Conservation (phyloP, 2,329 filamentous ascomycete genomes). For the Myriosclerotinia curreyana region DNA sequence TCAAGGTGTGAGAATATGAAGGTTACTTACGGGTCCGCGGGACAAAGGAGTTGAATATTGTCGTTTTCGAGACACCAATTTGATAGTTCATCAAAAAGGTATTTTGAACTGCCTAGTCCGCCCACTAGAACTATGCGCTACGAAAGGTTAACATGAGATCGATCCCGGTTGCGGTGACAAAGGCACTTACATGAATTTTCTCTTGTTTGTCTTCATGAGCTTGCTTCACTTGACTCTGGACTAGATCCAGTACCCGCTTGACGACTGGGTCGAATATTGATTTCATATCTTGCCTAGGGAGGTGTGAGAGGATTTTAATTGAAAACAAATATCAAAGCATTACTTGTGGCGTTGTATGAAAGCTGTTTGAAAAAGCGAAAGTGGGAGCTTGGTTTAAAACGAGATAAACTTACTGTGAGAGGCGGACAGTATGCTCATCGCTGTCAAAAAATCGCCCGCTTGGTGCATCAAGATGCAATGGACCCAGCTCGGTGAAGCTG, state of each 20-base stretch:
- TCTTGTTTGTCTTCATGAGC: conserved; percentile 20
- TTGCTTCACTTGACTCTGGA: conserved; percentile 27
- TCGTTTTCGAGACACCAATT: conserved; percentile 29
- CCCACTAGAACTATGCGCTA: conserved; percentile 30
- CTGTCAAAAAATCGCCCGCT: conserved; percentile 27
- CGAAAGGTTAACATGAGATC: no score
- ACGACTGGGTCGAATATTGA: conserved; percentile 32
- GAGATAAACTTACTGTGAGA: conserved; percentile 27
- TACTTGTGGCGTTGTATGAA: background rate
- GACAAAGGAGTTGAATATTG: conserved; percentile 26
- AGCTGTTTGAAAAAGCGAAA: no score
- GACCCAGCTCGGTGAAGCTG: conserved; percentile 18
- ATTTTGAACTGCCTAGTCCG: conserved; percentile 27
- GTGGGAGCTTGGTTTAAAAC: background rate
- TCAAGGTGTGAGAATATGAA: background rate
- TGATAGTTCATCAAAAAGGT: conserved; percentile 24
- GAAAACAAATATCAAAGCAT: background rate
- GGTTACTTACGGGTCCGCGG: conserved; percentile 24
- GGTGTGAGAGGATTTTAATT: background rate
- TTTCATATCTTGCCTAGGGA: conserved; percentile 29
- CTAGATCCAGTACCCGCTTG: conserved; percentile 24
- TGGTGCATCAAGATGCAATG: conserved; percentile 25
- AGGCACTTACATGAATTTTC: conserved; percentile 27
- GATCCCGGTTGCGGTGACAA: no score
- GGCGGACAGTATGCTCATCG: conserved; percentile 21